phyloP scores from a whole-genome alignment of 73 alveolate species.

The Durusdinium trenchii region DNA sequence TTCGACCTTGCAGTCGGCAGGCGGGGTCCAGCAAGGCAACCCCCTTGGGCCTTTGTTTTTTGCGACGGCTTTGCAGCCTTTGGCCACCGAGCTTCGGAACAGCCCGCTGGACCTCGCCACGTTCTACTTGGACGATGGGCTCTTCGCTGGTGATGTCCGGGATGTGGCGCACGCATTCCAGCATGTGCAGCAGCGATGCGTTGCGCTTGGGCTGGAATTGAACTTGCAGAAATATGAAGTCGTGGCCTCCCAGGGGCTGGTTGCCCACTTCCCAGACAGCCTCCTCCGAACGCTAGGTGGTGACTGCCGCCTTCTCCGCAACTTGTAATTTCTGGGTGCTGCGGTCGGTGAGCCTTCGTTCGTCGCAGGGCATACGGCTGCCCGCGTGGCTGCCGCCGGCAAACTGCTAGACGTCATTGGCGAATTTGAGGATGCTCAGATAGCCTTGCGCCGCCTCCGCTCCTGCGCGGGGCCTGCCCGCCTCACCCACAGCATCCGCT shows the following conservation, averaged over 20 bases:
- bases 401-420: neutral
- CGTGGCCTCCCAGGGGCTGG: neutral
- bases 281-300: neutral
- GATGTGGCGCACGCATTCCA: neutral
- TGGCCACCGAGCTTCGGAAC: neutral
- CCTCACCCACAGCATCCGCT: neutral
- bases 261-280: neutral
- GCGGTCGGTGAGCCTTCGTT: no score
- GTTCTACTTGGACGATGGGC: slow-evolving; percentile 35
- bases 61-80: neutral
- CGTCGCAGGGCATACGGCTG: no score
- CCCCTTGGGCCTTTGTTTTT: slow-evolving; percentile 29
- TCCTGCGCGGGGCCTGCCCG: neutral
- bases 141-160: neutral
- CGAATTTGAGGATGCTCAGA: neutral
- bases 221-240: slow-evolving; percentile 15
- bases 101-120: slow-evolving; percentile 28
- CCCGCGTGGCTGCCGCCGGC: no score
- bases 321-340: no score
- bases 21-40: neutral
- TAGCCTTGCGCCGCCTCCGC: neutral
- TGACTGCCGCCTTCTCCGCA: neutral
- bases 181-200: neutral
- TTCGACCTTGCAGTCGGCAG: neutral
- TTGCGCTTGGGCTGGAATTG: neutral